Evolutionary conservation across 1,284 basidiomycete genomes (phyloP).

Genomic region (Microbotryum saponariae): DNA sequence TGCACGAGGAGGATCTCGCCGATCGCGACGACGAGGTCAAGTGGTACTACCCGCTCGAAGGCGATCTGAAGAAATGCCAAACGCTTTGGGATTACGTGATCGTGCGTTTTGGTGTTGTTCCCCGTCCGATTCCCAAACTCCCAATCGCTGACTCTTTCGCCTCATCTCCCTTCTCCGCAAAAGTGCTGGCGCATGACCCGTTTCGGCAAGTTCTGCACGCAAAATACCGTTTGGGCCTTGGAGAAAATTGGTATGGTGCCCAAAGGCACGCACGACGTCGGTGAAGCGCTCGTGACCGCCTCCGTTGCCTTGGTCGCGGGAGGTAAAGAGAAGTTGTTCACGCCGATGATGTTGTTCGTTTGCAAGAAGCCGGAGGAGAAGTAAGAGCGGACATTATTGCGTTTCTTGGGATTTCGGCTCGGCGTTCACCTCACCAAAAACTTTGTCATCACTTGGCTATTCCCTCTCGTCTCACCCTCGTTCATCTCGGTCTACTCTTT

Average conservation of each 20-base stretch:
- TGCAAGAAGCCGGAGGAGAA: constrained; percentile 12
- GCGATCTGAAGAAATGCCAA: constrained; percentile 77
- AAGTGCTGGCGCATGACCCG: constrained; percentile 70
- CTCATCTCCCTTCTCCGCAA: neutral
- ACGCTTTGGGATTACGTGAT: constrained; percentile 72
- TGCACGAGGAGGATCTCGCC: constrained; percentile 91
- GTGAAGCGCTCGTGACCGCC: constrained; percentile 79
- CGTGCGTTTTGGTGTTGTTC: constrained; percentile 14
- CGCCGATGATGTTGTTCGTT: constrained; percentile 24
- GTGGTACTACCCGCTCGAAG: constrained; percentile 97
- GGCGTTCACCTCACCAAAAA: too few relatives aligned
- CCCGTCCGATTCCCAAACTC: neutral
- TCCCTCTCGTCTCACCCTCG: neutral
- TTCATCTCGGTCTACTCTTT: neutral
- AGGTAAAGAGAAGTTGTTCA: constrained; percentile 13
- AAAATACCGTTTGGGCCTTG: constrained; percentile 66
- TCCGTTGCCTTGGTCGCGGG: constrained; percentile 16
- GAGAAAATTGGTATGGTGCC: constrained; percentile 76
- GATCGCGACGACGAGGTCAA: constrained; percentile 53
- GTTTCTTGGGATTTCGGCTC: too few relatives aligned
- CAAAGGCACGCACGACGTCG: constrained; percentile 87
- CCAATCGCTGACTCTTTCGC: constrained; percentile 41
- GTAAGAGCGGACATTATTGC: neutral
- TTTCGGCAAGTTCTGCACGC: constrained; percentile 77
- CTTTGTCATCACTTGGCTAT: neutral